Conservation (phyloP, 768 basidiomycete genomes). For the Asterophora lycoperdoides region DNA sequence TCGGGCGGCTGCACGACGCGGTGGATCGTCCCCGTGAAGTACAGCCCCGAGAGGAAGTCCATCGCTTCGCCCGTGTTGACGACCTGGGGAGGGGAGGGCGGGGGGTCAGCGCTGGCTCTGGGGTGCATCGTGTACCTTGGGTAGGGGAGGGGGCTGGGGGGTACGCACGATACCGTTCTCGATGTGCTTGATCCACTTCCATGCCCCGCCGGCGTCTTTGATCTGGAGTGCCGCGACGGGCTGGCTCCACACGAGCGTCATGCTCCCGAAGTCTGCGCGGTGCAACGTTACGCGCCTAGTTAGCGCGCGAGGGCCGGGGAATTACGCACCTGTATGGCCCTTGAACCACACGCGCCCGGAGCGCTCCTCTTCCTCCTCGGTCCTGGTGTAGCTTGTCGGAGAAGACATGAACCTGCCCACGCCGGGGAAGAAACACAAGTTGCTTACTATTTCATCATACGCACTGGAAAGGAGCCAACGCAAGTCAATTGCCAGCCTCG, state of each 20-base stretch:
- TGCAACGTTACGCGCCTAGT: too few species aligned
- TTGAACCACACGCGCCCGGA: slow-evolving; percentile 48
- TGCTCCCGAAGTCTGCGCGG: slow-evolving; percentile 36
- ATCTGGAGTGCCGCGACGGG: slow-evolving; percentile 47
- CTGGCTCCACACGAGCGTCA: slow-evolving; percentile 47
- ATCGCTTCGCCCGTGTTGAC: slow-evolving; percentile 47
- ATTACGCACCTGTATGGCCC: slow-evolving; percentile 39
- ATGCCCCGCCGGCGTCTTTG: slow-evolving; percentile 34
- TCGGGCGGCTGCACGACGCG: slow-evolving; percentile 45
- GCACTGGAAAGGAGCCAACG: slow-evolving; percentile 23
- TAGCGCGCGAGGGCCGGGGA: neutral
- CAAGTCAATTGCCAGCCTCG: too few species aligned
- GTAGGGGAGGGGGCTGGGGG: neutral
- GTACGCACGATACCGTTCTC: slow-evolving; percentile 40
- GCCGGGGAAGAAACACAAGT: neutral
- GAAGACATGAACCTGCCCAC: neutral
- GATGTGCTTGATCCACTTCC: slow-evolving; percentile 47
- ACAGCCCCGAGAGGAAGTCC: slow-evolving; percentile 45
- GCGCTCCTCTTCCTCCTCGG: slow-evolving; percentile 37
- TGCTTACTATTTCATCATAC: slow-evolving; percentile 48
- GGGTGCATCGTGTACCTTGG: neutral
- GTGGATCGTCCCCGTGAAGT: slow-evolving; percentile 46
- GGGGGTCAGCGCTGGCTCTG: too few species aligned
- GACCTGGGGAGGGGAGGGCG: slow-evolving; percentile 21
- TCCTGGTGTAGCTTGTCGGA: slow-evolving; percentile 34